These are phyloP conservation scores for Brasilioporus rufonigricans DNA, from an alignment of 768 basidiomycete species.

Conservation along the genomic window DNA sequence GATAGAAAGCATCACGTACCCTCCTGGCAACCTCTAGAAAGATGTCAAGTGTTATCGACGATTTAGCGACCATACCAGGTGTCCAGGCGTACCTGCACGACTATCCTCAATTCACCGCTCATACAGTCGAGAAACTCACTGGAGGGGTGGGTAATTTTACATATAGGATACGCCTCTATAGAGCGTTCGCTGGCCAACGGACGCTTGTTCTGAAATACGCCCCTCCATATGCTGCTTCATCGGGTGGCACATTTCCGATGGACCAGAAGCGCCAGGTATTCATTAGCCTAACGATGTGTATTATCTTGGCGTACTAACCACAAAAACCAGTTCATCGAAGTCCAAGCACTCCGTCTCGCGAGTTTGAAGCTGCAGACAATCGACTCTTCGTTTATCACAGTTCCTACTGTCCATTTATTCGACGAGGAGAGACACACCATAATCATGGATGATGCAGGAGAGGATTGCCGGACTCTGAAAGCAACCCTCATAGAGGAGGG, in stretches of 20 bases:
- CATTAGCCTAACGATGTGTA: background rate
- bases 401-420: slow-evolving; percentile 48
- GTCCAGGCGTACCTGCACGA: slow-evolving; percentile 43
- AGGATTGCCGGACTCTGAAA: slow-evolving; percentile 37
- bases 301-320: slow-evolving; percentile 3
- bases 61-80: slow-evolving; percentile 31
- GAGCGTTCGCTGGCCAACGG: slow-evolving; percentile 38
- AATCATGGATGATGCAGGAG: slow-evolving; percentile 64
- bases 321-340: slow-evolving; percentile 43
- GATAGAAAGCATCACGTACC: background rate
- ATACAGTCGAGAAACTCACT: slow-evolving; percentile 37
- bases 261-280: slow-evolving; percentile 53
- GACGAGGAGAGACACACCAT: slow-evolving; percentile 50
- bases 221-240: slow-evolving; percentile 39
- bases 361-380: slow-evolving; percentile 29
- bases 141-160: slow-evolving; percentile 58
- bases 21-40: background rate
- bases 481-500: slow-evolving; percentile 37
- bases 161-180: slow-evolving; percentile 49
- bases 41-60: slow-evolving; percentile 18
- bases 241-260: slow-evolving; percentile 29
- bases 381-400: slow-evolving; percentile 39
- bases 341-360: slow-evolving; percentile 48
- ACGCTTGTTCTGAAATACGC: slow-evolving; percentile 63
- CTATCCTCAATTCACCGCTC: slow-evolving; percentile 46